Conservation (phyloP, 768 basidiomycete genomes). For the Favolaschia claudopus region DNA sequence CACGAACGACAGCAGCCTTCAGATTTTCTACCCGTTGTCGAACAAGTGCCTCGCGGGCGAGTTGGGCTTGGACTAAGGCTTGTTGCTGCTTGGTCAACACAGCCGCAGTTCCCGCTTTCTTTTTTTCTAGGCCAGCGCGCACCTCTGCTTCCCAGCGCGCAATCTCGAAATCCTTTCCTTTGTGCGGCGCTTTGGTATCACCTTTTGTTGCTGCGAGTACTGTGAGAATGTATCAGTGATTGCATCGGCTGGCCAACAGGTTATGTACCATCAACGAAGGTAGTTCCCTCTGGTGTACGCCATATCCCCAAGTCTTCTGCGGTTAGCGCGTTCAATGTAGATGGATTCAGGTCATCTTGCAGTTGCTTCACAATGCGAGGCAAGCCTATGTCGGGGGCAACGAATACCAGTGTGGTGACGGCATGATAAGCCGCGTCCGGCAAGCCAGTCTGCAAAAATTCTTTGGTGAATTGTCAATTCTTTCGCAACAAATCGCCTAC, state of each 20-base stretch:
- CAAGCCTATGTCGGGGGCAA: slow-evolving; percentile 73
- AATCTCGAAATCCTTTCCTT: slow-evolving; percentile 89
- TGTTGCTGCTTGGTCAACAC: slow-evolving; percentile 86
- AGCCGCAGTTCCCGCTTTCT: slow-evolving; percentile 51
- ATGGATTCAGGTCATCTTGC: slow-evolving; percentile 66
- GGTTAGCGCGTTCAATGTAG: slow-evolving; percentile 66
- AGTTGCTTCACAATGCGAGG: slow-evolving; percentile 77
- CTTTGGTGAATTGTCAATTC: background rate
- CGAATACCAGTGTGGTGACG: slow-evolving; percentile 79
- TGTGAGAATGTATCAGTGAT: slow-evolving; percentile 32
- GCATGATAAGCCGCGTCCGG: slow-evolving; percentile 77
- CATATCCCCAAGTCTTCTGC: slow-evolving; percentile 84
- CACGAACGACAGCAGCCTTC: slow-evolving; percentile 66
- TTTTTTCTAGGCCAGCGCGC: slow-evolving; percentile 86
- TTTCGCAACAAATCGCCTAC: slow-evolving; percentile 37
- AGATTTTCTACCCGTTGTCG: slow-evolving; percentile 65
- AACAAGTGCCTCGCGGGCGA: slow-evolving; percentile 78
- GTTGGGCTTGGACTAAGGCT: slow-evolving; percentile 82
- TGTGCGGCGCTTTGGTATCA: slow-evolving; percentile 53
- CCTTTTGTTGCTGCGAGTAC: slow-evolving; percentile 72
- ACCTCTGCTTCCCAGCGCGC: slow-evolving; percentile 96
- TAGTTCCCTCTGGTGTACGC: slow-evolving; percentile 83
- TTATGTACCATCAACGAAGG: slow-evolving; percentile 14
- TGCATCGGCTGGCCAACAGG: background rate
- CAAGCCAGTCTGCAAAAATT: slow-evolving; percentile 51